Evolutionary conservation across 192 early-diverging fungal genomes (phyloP).

Genomic region (Radiomyces spectabilis): DNA sequence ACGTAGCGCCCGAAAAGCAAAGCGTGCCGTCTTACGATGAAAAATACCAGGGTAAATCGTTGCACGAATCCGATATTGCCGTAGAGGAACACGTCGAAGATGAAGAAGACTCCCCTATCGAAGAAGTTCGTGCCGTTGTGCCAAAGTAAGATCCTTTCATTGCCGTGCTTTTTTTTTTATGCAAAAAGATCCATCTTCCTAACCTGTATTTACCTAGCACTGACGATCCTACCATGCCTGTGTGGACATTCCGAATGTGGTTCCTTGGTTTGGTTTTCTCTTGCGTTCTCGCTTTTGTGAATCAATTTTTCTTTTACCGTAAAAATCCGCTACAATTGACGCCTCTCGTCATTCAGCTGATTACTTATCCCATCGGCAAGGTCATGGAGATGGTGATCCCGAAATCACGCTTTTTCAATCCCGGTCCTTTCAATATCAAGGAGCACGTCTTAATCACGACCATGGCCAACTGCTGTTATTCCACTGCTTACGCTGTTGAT

Average conservation of each 20-base stretch:
- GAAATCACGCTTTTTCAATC: constrained; percentile 41
- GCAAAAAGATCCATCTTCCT: background rate
- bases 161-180: background rate
- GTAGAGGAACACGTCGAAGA: constrained; percentile 17
- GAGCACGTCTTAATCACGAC: constrained; percentile 57
- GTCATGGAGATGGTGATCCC: constrained; percentile 36
- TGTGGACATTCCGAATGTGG: constrained; percentile 45
- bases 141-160: constrained; percentile 17
- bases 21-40: no score
- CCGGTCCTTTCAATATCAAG: constrained; percentile 59
- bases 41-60: no score
- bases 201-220: constrained; percentile 28
- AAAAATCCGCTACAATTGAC: constrained; percentile 32
- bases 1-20: no score
- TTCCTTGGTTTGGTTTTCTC: constrained; percentile 35
- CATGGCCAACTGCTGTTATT: constrained; percentile 40
- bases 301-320: constrained; percentile 42
- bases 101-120: constrained; percentile 36
- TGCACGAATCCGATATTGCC: no score
- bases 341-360: constrained; percentile 37
- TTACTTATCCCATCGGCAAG: constrained; percentile 43
- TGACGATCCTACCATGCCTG: constrained; percentile 41
- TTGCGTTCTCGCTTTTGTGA: constrained; percentile 34
- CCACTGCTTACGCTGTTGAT: constrained; percentile 51
- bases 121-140: constrained; percentile 39